A percentile compares a stretch with the other conserved stretches of the same genome.
These are phyloP conservation scores for Ascosphaera aggregata DNA, from an alignment of 2,329 filamentous ascomycete species.

Conservation along the genomic window DNA sequence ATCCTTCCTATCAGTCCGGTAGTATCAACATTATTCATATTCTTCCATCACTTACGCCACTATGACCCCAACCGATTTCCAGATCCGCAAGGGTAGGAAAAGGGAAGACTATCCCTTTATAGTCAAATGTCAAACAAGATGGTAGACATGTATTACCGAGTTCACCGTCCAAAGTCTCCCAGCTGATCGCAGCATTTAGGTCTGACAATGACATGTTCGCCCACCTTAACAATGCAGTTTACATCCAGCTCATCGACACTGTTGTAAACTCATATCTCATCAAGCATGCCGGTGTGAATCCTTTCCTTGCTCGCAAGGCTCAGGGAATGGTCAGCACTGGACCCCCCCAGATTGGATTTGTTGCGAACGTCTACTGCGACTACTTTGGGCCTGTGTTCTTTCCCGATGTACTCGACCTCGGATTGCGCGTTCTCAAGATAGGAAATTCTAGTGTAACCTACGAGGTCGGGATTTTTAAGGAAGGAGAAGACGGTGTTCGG, in stretches of 20 bases:
- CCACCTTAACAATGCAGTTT: conserved; percentile 80
- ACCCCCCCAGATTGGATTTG: conserved; percentile 50
- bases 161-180: conserved; percentile 3
- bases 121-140: conserved; percentile 68
- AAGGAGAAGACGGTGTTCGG: conserved; percentile 47
- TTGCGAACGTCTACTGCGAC: conserved; percentile 66
- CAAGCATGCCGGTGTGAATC: conserved; percentile 48
- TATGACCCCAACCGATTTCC: conserved; percentile 11
- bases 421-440: conserved; percentile 58
- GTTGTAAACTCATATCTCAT: conserved; percentile 80
- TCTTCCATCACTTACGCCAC: no score
- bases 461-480: conserved; percentile 68
- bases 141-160: conserved; percentile 26
- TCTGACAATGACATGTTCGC: conserved; percentile 88
- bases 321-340: neutral
- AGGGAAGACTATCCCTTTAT: conserved; percentile 53
- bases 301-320: conserved; percentile 35
- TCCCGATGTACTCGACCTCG: conserved; percentile 60
- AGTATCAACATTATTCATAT: no score
- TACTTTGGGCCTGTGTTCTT: conserved; percentile 67
- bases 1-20: no score
- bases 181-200: conserved; percentile 24
- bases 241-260: conserved; percentile 73
- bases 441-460: conserved; percentile 76
- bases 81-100: conserved; percentile 35